Base-by-base conservation (phyloP, 352 stramenopile species). In the Pythium monospermum region DNA sequence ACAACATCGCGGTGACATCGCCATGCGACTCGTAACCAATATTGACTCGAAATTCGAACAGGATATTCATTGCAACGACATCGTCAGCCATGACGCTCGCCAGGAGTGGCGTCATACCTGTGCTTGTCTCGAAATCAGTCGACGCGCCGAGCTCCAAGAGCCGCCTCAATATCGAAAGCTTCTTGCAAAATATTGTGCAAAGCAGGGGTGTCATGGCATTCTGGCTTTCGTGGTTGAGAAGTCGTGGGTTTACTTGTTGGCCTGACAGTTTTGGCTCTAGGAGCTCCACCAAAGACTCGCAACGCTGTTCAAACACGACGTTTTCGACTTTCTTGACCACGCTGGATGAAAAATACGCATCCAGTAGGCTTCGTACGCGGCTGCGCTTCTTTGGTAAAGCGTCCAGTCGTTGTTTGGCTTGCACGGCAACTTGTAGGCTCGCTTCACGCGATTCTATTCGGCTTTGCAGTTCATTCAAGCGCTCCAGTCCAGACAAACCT, bases 141-240 rank as follows among this genome's bases (percentile, higher is more conserved):
- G 67, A 78, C 4, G 73, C 62, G 1, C 75, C 75, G 0, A 83
- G 43, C 31, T 84, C 64, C 12, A 86, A 53, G 21, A 89, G 33
- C n/a, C 51, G 53, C 28, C 77, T 58, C 53, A 87, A 32, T 8
- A 77, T 28, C 2, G 42, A 43, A 8, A 69, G 42, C 26, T 77
- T 71, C 4, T 52, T 4, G 27, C 53, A 53, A 23, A 76, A 75
- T 31, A 87, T 81, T n/a, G 71, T 33, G 4, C 62, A 64, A 2
- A 89, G 54, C 28, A 71, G 43, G 22, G 75, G 73, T 12, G 75
- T 87, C 8, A 85, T 65, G 5, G 67, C 67, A 13, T 85, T 85
- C 19, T 55, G 30, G 19, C 77, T 87, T 37, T 89, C 73, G 16
- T 80, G 55, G 22, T 87, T 69, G 12, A 79, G 35, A 23, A 84